Conservation (phyloP, 108 stramenopile genomes). For the Nannochloropsis salina region DNA sequence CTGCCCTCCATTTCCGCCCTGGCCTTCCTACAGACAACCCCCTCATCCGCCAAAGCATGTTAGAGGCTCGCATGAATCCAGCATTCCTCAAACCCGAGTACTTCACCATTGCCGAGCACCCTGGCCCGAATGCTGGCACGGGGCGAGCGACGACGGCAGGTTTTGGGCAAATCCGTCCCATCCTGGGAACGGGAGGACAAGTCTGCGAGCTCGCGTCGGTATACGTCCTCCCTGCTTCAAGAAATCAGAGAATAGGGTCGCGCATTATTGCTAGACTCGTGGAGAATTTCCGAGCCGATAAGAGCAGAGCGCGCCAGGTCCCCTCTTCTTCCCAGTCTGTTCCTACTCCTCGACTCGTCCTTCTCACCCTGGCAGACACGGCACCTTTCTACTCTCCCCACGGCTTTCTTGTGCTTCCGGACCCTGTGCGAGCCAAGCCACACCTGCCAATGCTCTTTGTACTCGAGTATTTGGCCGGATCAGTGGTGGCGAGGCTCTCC, state of each 20-base stretch:
- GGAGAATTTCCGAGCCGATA: neutral
- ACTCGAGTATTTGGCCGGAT: neutral
- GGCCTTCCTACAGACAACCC: neutral
- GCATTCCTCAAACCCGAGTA: neutral
- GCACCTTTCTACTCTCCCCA: neutral
- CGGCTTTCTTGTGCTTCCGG: neutral
- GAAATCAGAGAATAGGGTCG: neutral
- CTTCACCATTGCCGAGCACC: neutral
- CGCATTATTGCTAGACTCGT: neutral
- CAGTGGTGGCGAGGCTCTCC: neutral
- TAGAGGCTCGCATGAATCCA: neutral
- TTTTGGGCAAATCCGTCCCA: conserved; percentile 15
- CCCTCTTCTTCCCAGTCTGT: neutral
- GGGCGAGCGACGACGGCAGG: neutral
- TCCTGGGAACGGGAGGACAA: neutral
- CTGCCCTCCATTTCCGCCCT: neutral
- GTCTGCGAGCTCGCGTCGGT: neutral
- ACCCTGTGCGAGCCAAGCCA: neutral
- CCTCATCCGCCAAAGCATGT: conserved; percentile 10
- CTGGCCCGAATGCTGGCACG: neutral
- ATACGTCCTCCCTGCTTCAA: neutral
- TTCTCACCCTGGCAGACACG: neutral
- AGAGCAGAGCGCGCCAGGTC: neutral
- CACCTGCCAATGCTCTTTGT: neutral
- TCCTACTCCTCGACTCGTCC: neutral